Base-by-base conservation (phyloP, 2,329 filamentous ascomycete species). In the Colletotrichum tanaceti region DNA sequence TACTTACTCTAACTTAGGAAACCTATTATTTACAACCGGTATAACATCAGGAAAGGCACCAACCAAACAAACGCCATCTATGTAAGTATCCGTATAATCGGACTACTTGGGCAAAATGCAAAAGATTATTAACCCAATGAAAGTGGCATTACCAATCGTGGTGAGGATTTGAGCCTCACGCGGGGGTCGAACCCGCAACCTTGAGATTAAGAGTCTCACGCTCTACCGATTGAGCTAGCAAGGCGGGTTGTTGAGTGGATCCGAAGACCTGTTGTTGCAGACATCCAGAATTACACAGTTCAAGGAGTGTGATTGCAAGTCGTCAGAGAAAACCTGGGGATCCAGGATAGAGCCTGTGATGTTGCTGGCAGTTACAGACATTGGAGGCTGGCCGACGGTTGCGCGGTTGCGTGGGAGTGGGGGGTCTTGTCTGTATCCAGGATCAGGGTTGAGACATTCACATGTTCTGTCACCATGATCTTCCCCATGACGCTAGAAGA, bases 171-270 rank as follows among this genome's bases (percentile, higher is more conserved):
- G 72, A 73, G 72, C 72, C 72, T 72, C 71, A 73, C 71, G 71
- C 72, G 72, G 72, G 72, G 72, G 72, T 73, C 72, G 71, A 73
- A 73, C 71, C 68, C 68, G 68, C 65, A 71, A 71, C 68, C 68
- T 71, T 71, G 65, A 71, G 68, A 71, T 71, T 87, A 86, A 87
- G 88, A 90, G 88, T 90, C 88, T 89, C 84, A 90, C 88, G 88
- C 88, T 90, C 88, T 90, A 90, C 86, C 86, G 86, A 89, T 89
- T 89, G 86, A 89, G 86, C 86, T 89, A 89, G 83, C 85, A 60
- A 60, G 58, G 58, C 58, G 58, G 46, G 58, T 50, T 59, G 50
- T 18, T 58, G 9, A 13, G 4, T n/a, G 16, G 49, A 35, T 52
- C 46, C 16, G 28, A 5, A 50, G 47, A 28, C n/a, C 28, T 28